Evolutionary conservation across 1,284 basidiomycete species (phyloP).

Genomic region (Microbotryum intermedium): DNA sequence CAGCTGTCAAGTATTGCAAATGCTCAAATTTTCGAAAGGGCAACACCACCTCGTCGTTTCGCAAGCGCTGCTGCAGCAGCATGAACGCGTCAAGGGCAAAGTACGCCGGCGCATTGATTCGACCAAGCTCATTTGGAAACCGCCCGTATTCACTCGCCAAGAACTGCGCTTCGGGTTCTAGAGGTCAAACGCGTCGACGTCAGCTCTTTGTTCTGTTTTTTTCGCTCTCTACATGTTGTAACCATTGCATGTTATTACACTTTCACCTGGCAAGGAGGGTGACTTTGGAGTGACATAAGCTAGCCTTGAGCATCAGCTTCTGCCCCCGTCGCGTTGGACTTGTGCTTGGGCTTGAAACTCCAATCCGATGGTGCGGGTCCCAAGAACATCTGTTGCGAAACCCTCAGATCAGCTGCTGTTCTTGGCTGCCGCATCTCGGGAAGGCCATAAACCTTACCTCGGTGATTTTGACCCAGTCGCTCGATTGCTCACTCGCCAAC

Average conservation of each 20-base stretch:
- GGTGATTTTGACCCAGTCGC: constrained; percentile 91
- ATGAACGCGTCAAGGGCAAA: constrained; percentile 76
- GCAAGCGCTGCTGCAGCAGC: constrained; percentile 81
- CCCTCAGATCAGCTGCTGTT: not conserved
- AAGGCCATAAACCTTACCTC: constrained; percentile 43
- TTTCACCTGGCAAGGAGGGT: no score
- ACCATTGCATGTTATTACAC: no score
- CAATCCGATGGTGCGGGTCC: constrained; percentile 54
- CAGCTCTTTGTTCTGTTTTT: not conserved
- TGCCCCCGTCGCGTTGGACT: constrained; percentile 52
- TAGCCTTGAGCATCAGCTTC: no score
- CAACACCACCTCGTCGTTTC: constrained; percentile 89
- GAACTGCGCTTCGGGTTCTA: constrained; percentile 28
- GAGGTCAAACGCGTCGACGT: not conserved
- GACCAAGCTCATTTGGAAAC: constrained; percentile 81
- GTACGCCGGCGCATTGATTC: constrained; percentile 70
- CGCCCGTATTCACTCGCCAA: constrained; percentile 44
- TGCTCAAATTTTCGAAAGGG: constrained; percentile 95
- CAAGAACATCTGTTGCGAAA: constrained; percentile 61
- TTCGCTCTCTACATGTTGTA: no score
- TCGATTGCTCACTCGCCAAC: constrained; percentile 65
- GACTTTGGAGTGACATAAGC: no score
- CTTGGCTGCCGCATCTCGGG: not conserved
- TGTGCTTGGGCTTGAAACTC: constrained; percentile 62
- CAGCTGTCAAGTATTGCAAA: constrained; percentile 84